Conservation (phyloP, 768 basidiomycete species). For the Rubroboletus pulcherrimus region DNA sequence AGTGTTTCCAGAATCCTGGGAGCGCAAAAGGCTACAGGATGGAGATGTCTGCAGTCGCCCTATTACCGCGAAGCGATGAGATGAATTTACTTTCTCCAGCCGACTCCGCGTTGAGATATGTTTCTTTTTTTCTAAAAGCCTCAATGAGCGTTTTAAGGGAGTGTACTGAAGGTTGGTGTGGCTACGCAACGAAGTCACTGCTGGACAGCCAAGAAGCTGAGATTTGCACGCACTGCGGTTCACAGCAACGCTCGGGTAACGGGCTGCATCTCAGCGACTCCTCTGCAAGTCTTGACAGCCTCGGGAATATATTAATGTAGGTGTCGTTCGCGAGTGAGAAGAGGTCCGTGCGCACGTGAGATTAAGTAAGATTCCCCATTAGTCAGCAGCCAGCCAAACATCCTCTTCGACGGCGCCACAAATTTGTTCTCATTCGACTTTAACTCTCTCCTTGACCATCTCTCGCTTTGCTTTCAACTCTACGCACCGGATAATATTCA, state of each 20-base stretch:
- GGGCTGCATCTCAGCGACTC: slow-evolving; percentile 1
- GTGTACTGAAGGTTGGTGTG: not conserved
- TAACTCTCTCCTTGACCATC: slow-evolving; percentile 18
- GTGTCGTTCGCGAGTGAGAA: not conserved
- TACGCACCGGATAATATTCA: slow-evolving; percentile 25
- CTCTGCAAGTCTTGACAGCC: not conserved
- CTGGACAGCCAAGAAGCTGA: not conserved
- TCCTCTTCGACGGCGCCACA: slow-evolving; percentile 18
- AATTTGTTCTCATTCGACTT: slow-evolving; percentile 20
- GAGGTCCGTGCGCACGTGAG: slow-evolving; percentile 30
- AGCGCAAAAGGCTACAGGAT: slow-evolving; percentile 22
- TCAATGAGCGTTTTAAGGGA: slow-evolving; percentile 2
- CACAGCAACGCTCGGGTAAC: slow-evolving; percentile 2
- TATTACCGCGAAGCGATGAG: slow-evolving; percentile 3
- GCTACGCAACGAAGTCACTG: slow-evolving; percentile 12
- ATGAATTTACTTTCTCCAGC: slow-evolving; percentile 1
- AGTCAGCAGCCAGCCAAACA: slow-evolving; percentile 23
- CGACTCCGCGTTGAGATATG: not conserved
- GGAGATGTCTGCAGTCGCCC: not conserved
- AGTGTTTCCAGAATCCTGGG: not conserved
- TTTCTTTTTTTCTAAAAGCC: not conserved
- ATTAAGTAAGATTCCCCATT: slow-evolving; percentile 17
- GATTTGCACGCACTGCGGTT: not conserved
- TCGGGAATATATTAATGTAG: not conserved
- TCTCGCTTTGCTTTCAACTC: slow-evolving; percentile 20